Percentiles rank a stretch among this genome's conserved stretches.
Conservation (phyloP, 257 asterid genomes). For the Verbena officinalis region DNA sequence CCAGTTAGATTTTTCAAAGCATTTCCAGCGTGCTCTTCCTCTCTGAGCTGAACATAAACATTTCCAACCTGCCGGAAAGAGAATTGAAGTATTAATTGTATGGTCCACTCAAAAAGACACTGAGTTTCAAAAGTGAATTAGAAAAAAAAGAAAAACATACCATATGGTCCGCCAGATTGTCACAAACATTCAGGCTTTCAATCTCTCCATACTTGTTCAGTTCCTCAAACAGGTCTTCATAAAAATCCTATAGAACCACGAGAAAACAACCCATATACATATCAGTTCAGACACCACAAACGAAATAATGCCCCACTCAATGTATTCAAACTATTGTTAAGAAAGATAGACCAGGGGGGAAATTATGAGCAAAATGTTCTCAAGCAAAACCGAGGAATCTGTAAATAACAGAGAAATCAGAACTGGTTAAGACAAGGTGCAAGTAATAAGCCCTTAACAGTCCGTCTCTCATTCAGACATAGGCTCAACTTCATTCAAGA, state of each 20-base stretch:
- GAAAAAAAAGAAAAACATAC: slow-evolving; percentile 41
- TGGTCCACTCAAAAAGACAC: background rate
- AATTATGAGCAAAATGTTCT: background rate
- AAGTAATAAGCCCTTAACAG: too few species aligned
- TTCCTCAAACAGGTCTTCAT: slow-evolving; percentile 94
- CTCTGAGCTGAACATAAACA: slow-evolving; percentile 96
- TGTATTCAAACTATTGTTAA: background rate
- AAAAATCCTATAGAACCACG: slow-evolving; percentile 68
- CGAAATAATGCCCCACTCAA: background rate
- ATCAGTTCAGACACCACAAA: background rate
- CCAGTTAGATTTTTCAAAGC: slow-evolving; percentile 89
- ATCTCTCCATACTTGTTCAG: slow-evolving; percentile 86
- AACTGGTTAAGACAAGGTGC: too few species aligned
- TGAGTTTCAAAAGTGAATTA: background rate
- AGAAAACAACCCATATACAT: background rate
- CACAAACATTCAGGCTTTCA: slow-evolving; percentile 89
- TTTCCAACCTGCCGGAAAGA: slow-evolving; percentile 80
- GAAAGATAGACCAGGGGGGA: too few species aligned
- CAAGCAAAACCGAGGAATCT: background rate
- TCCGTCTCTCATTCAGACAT: too few species aligned
- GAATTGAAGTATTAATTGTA: background rate
- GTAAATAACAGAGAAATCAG: background rate
- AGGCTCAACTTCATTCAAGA: background rate
- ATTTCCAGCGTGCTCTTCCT: slow-evolving; percentile 94
- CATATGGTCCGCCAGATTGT: slow-evolving; percentile 97